These are phyloP conservation scores for Heliosperma pusillum DNA, from an alignment of 148 eudicot species.

Conservation along the genomic window DNA sequence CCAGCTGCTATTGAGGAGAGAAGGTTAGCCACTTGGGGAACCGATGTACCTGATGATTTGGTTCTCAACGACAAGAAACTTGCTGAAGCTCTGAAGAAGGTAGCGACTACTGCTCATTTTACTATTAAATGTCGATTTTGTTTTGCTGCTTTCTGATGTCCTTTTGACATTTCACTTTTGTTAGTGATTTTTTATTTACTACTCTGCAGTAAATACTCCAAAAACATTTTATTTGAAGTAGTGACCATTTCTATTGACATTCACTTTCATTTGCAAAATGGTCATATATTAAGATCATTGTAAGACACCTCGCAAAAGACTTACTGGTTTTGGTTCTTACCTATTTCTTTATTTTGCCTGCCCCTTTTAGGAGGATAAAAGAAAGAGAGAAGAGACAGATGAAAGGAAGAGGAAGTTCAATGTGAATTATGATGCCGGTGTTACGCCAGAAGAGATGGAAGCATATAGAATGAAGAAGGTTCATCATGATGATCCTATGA, in stretches of 20 bases:
- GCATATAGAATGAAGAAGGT: conserved; percentile 80
- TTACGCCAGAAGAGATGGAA: conserved; percentile 86
- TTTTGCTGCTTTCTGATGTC: too few species aligned
- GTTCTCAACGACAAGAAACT: conserved; percentile 69
- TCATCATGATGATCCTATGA: conserved; percentile 92
- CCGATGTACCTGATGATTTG: conserved; percentile 84
- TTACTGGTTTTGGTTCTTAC: background rate
- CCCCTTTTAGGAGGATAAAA: conserved; percentile 63
- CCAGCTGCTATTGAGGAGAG: conserved; percentile 57
- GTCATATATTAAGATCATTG: too few species aligned
- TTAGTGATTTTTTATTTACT: too few species aligned
- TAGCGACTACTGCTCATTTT: conserved; percentile 19
- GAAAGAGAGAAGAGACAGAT: conserved; percentile 73
- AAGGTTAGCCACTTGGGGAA: conserved; percentile 79
- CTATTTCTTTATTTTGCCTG: background rate
- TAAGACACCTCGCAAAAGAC: too few species aligned
- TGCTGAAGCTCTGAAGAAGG: conserved; percentile 80
- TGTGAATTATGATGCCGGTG: conserved; percentile 73
- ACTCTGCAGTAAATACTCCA: too few species aligned
- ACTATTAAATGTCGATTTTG: background rate
- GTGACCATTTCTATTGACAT: too few species aligned
- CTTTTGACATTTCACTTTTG: too few species aligned
- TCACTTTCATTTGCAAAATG: too few species aligned
- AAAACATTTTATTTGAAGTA: too few species aligned
- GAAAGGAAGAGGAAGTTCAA: conserved; percentile 88